Conservation (phyloP, 2,329 filamentous ascomycete species). For the Drechslerella coelobrocha region DNA sequence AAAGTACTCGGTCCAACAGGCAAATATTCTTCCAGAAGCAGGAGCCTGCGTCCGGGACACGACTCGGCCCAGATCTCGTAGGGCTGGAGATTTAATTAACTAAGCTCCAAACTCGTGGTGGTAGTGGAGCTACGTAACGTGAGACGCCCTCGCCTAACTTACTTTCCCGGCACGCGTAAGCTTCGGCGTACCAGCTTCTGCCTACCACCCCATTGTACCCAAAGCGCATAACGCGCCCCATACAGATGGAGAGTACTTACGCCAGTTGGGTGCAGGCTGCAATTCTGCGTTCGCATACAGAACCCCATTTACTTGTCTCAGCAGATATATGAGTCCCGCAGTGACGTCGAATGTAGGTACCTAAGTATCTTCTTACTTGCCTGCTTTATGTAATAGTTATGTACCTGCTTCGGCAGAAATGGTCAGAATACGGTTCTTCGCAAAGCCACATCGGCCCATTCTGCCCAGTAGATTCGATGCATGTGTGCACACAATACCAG, state of each 20-base stretch:
- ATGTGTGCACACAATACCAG: background rate
- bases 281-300: too few species aligned
- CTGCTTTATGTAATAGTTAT: background rate
- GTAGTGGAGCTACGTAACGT: conserved; percentile 26
- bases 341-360: background rate
- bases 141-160: conserved; percentile 23
- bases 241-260: conserved; percentile 1
- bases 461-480: too few species aligned
- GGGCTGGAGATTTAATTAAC: conserved; percentile 6
- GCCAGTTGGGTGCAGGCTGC: background rate
- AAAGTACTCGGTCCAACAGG: too few species aligned
- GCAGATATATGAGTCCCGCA: too few species aligned
- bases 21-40: conserved; percentile 1
- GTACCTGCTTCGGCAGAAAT: background rate
- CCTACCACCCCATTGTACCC: too few species aligned
- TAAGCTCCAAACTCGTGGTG: background rate
- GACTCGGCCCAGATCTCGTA: background rate
- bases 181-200: conserved; percentile 28
- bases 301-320: too few species aligned
- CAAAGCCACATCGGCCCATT: background rate
- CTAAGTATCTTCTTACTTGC: background rate
- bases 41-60: too few species aligned
- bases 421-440: background rate
- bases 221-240: conserved; percentile 16
- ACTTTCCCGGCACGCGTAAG: conserved; percentile 28